Base-by-base conservation (phyloP, 2,329 filamentous ascomycete genomes). In the Colletotrichum sojae region DNA sequence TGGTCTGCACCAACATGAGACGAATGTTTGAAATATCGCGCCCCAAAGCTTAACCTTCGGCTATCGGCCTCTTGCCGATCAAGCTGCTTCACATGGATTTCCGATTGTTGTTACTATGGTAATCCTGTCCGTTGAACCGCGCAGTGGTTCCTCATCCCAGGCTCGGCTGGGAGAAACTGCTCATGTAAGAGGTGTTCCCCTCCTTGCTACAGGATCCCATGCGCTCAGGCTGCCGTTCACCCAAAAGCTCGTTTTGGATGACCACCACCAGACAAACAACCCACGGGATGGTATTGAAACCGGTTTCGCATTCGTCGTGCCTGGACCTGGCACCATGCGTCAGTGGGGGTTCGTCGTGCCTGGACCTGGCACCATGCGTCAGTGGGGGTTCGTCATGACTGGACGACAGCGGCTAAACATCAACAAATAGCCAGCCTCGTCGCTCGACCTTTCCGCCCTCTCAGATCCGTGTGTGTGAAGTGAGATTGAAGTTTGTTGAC, bases 301-400 rank as follows among this genome's bases (percentile, higher is more conserved):
- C 66, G 62, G 66, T 69, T 69, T 69, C 66, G 66, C 54, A 69
- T 66, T 66, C 62, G 66, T 46, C 62, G 49, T 55, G 66, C 55
- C 45, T 52, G 49, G 62, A 55, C 48, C 54, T 66, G 43, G 43
- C 51, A 51, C 62, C 45, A 60, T 49, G 62, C 62, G 54, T 60
- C 55, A 66, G 31, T 66, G 61, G 61, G 48, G 62, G 43, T 55
- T 51, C 55, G 55, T 52, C 66, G 60, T 52, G 49, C 55, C 45
- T 52, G 49, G 62, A 55, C 48, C 54, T 66, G 43, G 43, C 51
- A 51, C 62, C 45, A 60, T 49, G 62, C 62, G 54, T 60, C 55
- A 66, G 31, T 66, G 61, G 61, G 48, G 62, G 43, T 55, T 51
- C 55, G 55, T 52, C 66, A 66, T 52, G 49, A 52, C 54, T 56